These are phyloP conservation scores for Lentinula detonsa DNA, from an alignment of 768 basidiomycete species.

Conservation along the genomic window DNA sequence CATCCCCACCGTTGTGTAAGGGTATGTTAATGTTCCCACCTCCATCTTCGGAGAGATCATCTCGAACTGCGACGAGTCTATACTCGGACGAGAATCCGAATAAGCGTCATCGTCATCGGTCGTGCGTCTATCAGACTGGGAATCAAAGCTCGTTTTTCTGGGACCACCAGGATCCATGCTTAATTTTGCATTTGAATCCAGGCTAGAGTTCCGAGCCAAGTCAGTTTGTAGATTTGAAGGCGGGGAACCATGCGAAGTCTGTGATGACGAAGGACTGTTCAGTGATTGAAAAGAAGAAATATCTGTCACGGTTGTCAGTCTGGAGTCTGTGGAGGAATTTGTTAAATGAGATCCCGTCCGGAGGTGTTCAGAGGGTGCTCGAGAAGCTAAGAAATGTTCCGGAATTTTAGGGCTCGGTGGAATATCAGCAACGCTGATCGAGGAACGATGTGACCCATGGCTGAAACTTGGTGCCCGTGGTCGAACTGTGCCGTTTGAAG, in stretches of 20 bases:
- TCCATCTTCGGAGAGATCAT: slow-evolving; percentile 49
- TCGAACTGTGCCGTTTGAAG: slow-evolving; percentile 21
- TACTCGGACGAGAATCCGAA: slow-evolving; percentile 39
- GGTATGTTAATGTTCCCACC: slow-evolving; percentile 41
- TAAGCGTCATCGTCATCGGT: slow-evolving; percentile 24
- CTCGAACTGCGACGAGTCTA: slow-evolving; percentile 65
- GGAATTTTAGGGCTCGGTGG: slow-evolving; percentile 64
- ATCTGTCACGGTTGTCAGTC: slow-evolving; percentile 5
- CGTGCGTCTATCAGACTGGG: slow-evolving; percentile 30
- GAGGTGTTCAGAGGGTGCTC: slow-evolving; percentile 15
- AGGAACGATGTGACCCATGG: slow-evolving; percentile 30
- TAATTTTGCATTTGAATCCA: not conserved
- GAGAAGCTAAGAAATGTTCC: slow-evolving; percentile 31
- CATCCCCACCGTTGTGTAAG: slow-evolving; percentile 27
- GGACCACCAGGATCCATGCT: not conserved
- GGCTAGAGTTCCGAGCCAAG: not conserved
- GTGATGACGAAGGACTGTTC: slow-evolving; percentile 14
- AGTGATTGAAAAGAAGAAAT: slow-evolving; percentile 22
- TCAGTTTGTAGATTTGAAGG: not conserved
- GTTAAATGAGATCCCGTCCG: slow-evolving; percentile 8
- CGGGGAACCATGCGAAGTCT: slow-evolving; percentile 11
- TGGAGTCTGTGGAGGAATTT: slow-evolving; percentile 24
- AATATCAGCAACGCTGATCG: slow-evolving; percentile 34
- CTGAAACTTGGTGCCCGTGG: slow-evolving; percentile 42
- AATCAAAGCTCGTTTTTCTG: slow-evolving; percentile 13